Conservation (phyloP, 1,284 basidiomycete species). For the Trichosporon ovoides region DNA sequence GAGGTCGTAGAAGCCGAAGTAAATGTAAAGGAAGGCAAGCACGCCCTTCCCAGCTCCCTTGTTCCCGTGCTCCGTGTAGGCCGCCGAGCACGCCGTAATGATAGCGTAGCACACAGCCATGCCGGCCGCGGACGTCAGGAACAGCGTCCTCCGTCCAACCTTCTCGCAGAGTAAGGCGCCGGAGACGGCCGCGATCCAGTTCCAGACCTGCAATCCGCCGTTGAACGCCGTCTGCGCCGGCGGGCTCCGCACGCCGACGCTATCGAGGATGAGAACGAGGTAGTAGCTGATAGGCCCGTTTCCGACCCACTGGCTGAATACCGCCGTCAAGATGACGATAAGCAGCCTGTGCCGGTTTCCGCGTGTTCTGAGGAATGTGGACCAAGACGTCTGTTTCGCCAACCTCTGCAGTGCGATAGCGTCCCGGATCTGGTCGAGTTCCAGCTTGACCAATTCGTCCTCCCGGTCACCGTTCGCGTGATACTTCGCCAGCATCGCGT, state of each 20-base stretch:
- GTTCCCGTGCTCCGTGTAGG: constrained; percentile 12
- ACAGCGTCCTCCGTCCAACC: constrained; percentile 12
- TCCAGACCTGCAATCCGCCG: constrained; percentile 16
- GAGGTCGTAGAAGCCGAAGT: constrained; percentile 49
- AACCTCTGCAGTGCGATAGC: constrained; percentile 54
- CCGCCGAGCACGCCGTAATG: constrained; percentile 8
- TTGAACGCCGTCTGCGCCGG: constrained; percentile 20
- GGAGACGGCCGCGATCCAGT: constrained; percentile 10
- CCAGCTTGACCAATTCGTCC: constrained; percentile 26
- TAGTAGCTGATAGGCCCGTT: constrained; percentile 16
- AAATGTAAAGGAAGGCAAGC: constrained; percentile 38
- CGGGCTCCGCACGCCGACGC: constrained; percentile 18
- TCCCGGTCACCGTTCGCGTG: constrained; percentile 28
- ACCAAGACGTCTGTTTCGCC: constrained; percentile 4
- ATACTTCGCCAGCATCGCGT: constrained; percentile 29
- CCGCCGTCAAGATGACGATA: constrained; percentile 51
- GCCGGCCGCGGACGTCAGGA: constrained; percentile 9
- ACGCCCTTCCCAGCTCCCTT: constrained; percentile 29
- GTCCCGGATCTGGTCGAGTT: constrained; percentile 27
- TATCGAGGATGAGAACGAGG: constrained; percentile 14
- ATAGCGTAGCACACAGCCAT: constrained; percentile 12
- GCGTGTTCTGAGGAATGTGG: constrained; percentile 30
- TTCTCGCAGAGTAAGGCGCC: constrained; percentile 7
- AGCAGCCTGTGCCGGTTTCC: constrained; percentile 51
- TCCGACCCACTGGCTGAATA: constrained; percentile 29